Conservation (phyloP, 495 filamentous ascomycete species). For the Xylaria venustula region DNA sequence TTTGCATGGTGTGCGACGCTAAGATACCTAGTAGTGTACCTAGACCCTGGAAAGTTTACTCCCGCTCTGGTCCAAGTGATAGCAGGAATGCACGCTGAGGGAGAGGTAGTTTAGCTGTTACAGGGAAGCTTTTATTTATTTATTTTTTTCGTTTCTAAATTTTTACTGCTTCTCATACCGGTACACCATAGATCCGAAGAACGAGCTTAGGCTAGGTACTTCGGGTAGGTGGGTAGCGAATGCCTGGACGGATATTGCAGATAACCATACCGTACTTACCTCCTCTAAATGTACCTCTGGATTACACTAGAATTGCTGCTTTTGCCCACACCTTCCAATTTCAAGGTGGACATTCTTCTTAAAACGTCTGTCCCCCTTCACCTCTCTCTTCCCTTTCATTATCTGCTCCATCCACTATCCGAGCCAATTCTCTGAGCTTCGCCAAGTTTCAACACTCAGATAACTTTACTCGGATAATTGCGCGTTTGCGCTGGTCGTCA, state of each 20-base stretch:
- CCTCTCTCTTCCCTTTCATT: neutral
- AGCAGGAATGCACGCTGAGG: too few species aligned
- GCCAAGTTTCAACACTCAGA: neutral
- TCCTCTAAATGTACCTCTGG: too few species aligned
- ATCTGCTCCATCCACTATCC: neutral
- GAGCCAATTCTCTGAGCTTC: neutral
- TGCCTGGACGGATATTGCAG: too few species aligned
- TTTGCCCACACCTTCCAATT: constrained; percentile 12
- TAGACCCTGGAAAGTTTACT: constrained; percentile 1
- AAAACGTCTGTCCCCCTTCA: neutral
- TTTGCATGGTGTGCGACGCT: constrained; percentile 1
- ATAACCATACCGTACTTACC: too few species aligned
- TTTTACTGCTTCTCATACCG: neutral
- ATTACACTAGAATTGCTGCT: too few species aligned
- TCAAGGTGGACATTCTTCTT: neutral
- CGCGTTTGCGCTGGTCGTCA: constrained; percentile 5
- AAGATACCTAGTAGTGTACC: neutral
- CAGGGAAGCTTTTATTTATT: neutral
- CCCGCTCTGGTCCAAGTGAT: too few species aligned
- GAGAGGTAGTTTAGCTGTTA: neutral
- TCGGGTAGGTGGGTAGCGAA: neutral
- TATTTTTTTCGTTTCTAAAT: neutral
- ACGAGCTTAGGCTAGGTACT: too few species aligned
- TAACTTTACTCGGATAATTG: neutral
- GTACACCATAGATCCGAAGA: neutral